Percentiles rank a stretch among this genome's conserved stretches.
phyloP scores from a whole-genome alignment of 106 monocot genomes.

The Dendrobium chrysotoxum region DNA sequence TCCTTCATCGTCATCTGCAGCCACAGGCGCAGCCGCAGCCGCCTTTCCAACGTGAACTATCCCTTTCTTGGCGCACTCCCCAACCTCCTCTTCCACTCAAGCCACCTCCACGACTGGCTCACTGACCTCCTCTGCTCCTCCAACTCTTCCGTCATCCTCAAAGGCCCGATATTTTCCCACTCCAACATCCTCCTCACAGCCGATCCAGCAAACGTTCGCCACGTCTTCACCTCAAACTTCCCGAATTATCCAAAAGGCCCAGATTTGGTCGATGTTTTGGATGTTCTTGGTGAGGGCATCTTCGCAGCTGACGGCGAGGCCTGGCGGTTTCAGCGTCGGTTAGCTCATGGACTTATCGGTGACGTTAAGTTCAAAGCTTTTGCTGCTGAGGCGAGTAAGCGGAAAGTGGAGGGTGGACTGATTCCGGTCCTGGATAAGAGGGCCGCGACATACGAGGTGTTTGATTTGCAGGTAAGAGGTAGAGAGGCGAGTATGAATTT shows the following conservation, averaged over 20 bases:
- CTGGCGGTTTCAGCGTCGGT: constrained; percentile 10
- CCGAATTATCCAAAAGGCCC: constrained; percentile 11
- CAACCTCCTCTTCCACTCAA: neutral
- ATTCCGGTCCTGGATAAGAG: neutral
- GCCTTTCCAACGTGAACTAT: neutral
- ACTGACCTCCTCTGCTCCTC: constrained; percentile 4
- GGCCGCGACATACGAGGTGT: neutral
- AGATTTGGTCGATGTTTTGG: constrained; percentile 6
- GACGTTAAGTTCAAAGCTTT: neutral
- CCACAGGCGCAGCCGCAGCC: neutral
- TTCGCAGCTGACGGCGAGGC: constrained; percentile 3
- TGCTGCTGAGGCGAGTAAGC: neutral
- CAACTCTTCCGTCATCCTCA: neutral
- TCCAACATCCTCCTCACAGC: neutral
- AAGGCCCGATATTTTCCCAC: neutral
- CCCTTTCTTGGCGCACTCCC: constrained; percentile 10
- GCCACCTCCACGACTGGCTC: constrained; percentile 4
- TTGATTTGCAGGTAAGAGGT: neutral
- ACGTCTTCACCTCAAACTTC: constrained; percentile 15
- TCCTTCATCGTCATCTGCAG: neutral
- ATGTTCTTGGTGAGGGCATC: constrained; percentile 15
- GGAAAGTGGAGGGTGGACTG: neutral
- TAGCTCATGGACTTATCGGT: neutral
- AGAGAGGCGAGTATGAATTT: too few species aligned
- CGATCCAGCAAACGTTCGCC: constrained; percentile 13